These are phyloP conservation scores for Paradendryphiella salina DNA, from an alignment of 2,329 filamentous ascomycete species.

Conservation along the genomic window DNA sequence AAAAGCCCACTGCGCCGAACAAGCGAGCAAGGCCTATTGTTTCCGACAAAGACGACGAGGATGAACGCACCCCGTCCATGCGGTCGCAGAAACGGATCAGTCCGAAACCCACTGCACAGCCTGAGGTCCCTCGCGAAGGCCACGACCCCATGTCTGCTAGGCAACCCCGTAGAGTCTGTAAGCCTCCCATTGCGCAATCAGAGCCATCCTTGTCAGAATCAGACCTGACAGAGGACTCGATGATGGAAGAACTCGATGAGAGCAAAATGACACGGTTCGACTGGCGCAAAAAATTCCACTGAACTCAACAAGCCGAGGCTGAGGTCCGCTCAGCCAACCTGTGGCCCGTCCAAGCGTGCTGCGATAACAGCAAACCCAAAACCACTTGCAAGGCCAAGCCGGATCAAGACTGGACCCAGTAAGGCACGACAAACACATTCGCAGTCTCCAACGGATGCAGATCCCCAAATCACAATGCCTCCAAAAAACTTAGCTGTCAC, in stretches of 20 bases:
- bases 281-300: background rate
- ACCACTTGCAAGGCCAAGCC: background rate
- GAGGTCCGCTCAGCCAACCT: background rate
- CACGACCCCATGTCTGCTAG: background rate
- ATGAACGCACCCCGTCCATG: conserved; percentile 17
- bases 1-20: background rate
- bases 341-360: background rate
- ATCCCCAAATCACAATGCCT: background rate
- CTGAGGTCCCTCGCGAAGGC: background rate
- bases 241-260: conserved; percentile 8
- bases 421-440: background rate
- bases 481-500: background rate
- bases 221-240: conserved; percentile 10
- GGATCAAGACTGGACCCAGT: background rate
- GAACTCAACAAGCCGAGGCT: background rate
- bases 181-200: conserved; percentile 23
- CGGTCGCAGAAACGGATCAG: background rate
- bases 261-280: background rate
- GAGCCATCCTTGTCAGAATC: conserved; percentile 18
- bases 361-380: background rate
- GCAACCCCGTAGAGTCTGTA: conserved; percentile 9
- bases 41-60: conserved; percentile 19
- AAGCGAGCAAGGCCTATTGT: conserved; percentile 8
- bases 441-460: background rate
- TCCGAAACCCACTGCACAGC: background rate